A percentile compares a stretch with the other conserved stretches of the same genome.
phyloP scores from a whole-genome alignment of 345 rosid genomes.

The Trapa incisa region DNA sequence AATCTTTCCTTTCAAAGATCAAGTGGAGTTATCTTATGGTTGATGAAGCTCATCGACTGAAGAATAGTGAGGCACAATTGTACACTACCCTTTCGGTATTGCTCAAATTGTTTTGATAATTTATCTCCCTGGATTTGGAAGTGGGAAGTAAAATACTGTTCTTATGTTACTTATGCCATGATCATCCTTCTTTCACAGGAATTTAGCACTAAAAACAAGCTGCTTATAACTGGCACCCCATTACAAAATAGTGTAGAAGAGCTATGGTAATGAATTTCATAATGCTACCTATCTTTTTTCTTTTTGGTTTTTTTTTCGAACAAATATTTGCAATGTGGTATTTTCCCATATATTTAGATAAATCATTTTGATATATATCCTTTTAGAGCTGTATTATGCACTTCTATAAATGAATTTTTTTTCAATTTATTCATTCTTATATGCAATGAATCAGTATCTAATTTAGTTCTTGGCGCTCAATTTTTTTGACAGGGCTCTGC shows the following conservation, averaged over 20 bases:
- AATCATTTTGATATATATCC: background rate
- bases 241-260: slow-evolving; percentile 98
- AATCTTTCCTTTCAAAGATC: slow-evolving; percentile 82
- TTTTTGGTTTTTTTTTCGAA: background rate
- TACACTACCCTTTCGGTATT: slow-evolving; percentile 84
- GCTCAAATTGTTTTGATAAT: slow-evolving; percentile 6
- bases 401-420: background rate
- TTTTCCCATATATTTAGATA: background rate
- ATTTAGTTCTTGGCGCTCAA: background rate
- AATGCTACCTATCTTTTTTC: background rate
- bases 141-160: background rate
- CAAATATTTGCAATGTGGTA: too few species aligned
- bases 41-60: slow-evolving; percentile 98
- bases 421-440: background rate
- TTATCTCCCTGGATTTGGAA: slow-evolving; percentile 5
- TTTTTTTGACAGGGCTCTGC: slow-evolving; percentile 62
- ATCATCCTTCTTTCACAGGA: slow-evolving; percentile 39
- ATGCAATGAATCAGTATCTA: background rate
- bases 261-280: slow-evolving; percentile 55
- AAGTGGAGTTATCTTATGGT: slow-evolving; percentile 98
- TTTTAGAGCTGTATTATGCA: background rate
- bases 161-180: slow-evolving; percentile 8
- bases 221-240: slow-evolving; percentile 98
- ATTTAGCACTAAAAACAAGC: slow-evolving; percentile 91
- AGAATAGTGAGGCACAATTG: slow-evolving; percentile 96